A percentile compares a stretch with the other conserved stretches of the same genome.
Conservation (phyloP, 1,284 basidiomycete genomes). For the Sparassis latifolia region DNA sequence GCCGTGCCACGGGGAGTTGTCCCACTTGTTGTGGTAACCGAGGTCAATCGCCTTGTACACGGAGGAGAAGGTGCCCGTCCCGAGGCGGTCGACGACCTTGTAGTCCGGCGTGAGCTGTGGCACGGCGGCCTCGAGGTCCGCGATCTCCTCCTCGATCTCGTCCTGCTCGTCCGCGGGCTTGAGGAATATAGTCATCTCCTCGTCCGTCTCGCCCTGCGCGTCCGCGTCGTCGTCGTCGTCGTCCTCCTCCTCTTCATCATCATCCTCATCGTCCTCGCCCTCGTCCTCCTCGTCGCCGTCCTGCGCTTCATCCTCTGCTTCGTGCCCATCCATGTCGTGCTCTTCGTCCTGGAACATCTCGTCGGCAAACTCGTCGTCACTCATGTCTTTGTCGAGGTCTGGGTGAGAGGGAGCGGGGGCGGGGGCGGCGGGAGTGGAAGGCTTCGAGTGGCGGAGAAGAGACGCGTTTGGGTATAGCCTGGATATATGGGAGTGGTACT, state of each 20-base stretch:
- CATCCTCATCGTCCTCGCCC: conserved; percentile 19
- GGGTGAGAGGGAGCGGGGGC: not conserved
- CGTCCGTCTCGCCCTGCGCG: conserved; percentile 40
- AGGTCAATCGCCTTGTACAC: conserved; percentile 96
- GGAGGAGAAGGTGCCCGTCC: conserved; percentile 97
- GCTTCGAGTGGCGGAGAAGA: conserved; percentile 6
- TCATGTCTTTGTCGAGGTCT: too few species aligned
- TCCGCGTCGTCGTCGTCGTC: conserved; percentile 32
- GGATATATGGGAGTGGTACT: conserved; percentile 53
- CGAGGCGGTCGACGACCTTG: conserved; percentile 83
- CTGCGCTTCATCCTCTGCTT: conserved; percentile 19
- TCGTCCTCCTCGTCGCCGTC: conserved; percentile 5
- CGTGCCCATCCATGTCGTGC: conserved; percentile 35
- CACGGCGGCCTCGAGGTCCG: conserved; percentile 52
- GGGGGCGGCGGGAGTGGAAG: not conserved
- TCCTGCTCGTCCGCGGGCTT: conserved; percentile 65
- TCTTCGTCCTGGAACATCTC: too few species aligned
- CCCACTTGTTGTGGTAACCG: conserved; percentile 67
- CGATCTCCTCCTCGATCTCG: conserved; percentile 76
- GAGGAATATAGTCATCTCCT: conserved; percentile 47
- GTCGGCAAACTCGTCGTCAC: too few species aligned
- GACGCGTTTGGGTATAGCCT: conserved; percentile 28
- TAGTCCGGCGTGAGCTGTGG: conserved; percentile 67
- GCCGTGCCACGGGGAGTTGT: conserved; percentile 80
- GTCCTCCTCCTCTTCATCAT: conserved; percentile 19